Conservation (phyloP, 208 protist species). For the Trypanosoma theileri region DNA sequence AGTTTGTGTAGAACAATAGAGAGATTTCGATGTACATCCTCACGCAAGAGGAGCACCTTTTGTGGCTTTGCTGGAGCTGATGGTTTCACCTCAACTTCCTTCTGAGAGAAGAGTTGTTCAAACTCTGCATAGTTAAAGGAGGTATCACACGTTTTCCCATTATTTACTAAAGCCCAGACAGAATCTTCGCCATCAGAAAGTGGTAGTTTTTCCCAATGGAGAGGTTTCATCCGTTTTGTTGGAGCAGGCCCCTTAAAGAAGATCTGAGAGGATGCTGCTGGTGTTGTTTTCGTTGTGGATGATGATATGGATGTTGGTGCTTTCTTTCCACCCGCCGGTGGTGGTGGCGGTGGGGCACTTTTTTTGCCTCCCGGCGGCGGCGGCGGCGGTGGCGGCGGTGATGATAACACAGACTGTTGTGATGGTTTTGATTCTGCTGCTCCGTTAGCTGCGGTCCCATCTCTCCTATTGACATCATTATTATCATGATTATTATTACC, state of each 20-base stretch:
- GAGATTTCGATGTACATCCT: constrained; percentile 33
- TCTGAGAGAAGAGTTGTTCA: constrained; percentile 42
- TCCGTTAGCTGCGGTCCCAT: not conserved
- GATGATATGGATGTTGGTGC: constrained; percentile 10
- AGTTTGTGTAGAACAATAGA: constrained; percentile 45
- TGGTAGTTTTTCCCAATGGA: constrained; percentile 39
- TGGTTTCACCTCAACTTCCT: constrained; percentile 30
- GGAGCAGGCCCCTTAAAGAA: constrained; percentile 33
- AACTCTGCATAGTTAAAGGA: constrained; percentile 41
- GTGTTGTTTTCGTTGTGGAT: constrained; percentile 7
- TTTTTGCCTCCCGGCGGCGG: constrained; percentile 5
- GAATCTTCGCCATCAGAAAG: constrained; percentile 19
- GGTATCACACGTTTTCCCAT: constrained; percentile 8
- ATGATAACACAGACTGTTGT: not conserved
- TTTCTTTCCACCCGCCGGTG: constrained; percentile 22
- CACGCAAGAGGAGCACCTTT: constrained; percentile 33
- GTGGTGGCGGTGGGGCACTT: constrained; percentile 25
- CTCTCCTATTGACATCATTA: not conserved
- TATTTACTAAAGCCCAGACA: constrained; percentile 32
- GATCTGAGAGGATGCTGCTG: not conserved
- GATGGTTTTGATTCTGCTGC: not conserved
- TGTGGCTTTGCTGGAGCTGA: constrained; percentile 18
- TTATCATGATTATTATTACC: not conserved
- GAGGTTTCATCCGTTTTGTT: constrained; percentile 33
- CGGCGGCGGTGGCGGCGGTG: not conserved